phyloP scores from a whole-genome alignment of 306 rosid genomes.

The Fragaria vesca region DNA sequence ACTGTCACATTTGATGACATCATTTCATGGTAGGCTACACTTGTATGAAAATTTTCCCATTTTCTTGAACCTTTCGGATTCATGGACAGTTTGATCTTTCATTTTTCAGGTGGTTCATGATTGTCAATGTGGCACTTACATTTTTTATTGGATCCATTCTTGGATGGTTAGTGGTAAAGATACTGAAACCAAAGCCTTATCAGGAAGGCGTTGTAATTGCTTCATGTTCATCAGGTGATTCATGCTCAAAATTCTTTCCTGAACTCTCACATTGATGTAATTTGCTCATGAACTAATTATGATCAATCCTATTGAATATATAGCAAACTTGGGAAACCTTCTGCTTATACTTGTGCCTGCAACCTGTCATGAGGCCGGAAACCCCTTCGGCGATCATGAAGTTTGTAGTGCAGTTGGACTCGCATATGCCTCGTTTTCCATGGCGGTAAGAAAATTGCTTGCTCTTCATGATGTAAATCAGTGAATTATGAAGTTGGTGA shows the following conservation, averaged over 20 bases:
- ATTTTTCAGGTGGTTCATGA: slow-evolving; percentile 89
- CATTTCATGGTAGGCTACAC: slow-evolving; percentile 62
- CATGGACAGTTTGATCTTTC: not conserved
- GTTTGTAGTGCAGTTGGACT: slow-evolving; percentile 53
- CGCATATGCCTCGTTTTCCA: slow-evolving; percentile 87
- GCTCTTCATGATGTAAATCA: slow-evolving; percentile 5
- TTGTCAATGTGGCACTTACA: slow-evolving; percentile 68
- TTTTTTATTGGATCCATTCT: slow-evolving; percentile 72
- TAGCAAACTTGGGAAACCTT: slow-evolving; percentile 93
- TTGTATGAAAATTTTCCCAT: not conserved
- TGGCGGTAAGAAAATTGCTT: slow-evolving; percentile 59
- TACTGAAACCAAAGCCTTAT: slow-evolving; percentile 65
- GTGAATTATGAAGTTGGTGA: not conserved
- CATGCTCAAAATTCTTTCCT: not conserved
- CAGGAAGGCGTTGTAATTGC: slow-evolving; percentile 83
- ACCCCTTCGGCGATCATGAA: slow-evolving; percentile 62
- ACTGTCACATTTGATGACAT: slow-evolving; percentile 77
- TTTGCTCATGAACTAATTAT: not conserved
- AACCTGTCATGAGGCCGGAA: slow-evolving; percentile 65
- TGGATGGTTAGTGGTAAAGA: slow-evolving; percentile 78
- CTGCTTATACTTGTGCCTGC: slow-evolving; percentile 80
- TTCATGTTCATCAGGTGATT: slow-evolving; percentile 68
- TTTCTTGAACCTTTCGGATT: not conserved
- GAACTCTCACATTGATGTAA: not conserved
- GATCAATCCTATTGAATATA: slow-evolving; percentile 27